A percentile compares a stretch with the other conserved stretches of the same genome.
Conservation (phyloP, 768 basidiomycete species). For the Naganishia vaughanmartiniae region DNA sequence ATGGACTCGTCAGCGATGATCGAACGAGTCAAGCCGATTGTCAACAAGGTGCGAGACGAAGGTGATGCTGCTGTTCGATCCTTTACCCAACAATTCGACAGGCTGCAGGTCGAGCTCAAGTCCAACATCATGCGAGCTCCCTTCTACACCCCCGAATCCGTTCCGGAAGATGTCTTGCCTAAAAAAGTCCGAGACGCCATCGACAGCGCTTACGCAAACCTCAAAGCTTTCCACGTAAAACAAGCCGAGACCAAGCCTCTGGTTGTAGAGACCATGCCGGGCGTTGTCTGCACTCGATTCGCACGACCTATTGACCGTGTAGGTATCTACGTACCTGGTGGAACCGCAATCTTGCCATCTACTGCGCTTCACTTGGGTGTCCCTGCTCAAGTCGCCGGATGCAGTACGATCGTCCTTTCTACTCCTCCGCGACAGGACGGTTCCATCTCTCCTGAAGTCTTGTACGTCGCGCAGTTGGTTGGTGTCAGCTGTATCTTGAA, state of each 20-base stretch:
- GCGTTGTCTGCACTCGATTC: conserved; percentile 92
- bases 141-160: conserved; percentile 61
- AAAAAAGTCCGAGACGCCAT: conserved; percentile 70
- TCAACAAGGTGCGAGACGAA: conserved; percentile 73
- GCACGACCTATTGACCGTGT: conserved; percentile 92
- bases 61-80: conserved; percentile 85
- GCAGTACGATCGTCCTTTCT: conserved; percentile 84
- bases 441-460: conserved; percentile 89
- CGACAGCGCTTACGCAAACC: conserved; percentile 84
- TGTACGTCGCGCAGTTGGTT: conserved; percentile 89
- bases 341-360: conserved; percentile 91
- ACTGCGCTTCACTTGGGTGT: conserved; percentile 98
- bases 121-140: conserved; percentile 75
- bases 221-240: conserved; percentile 84
- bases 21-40: conserved; percentile 86
- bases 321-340: conserved; percentile 94
- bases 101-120: conserved; percentile 60
- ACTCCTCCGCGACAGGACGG: conserved; percentile 95
- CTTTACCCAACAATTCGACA: conserved; percentile 91
- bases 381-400: conserved; percentile 95
- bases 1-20: conserved; percentile 85
- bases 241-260: conserved; percentile 71
- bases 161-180: conserved; percentile 57
- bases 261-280: conserved; percentile 93
- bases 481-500: conserved; percentile 87